Evolutionary conservation across 495 filamentous ascomycete species (phyloP), one percentile per base, ranked within the genome.

Genomic region (Cercophora sp.): DNA sequence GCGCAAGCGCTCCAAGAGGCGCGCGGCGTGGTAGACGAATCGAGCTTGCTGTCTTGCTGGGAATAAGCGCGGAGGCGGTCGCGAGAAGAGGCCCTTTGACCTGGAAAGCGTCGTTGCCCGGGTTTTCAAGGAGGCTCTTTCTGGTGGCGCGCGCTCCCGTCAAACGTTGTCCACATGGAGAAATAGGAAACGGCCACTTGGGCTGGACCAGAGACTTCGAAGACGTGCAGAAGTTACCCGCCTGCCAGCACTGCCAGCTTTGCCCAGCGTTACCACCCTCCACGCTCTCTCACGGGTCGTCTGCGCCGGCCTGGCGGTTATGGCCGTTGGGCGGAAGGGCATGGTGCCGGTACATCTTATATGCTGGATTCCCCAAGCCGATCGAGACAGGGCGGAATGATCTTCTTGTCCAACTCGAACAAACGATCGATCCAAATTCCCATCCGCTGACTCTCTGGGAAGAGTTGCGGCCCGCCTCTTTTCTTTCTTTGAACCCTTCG

Each of bases 1-100:
- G 41, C 23, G 52, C 51, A 65, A 61, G 57, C 62, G 64, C 62
- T 53, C 64, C 45, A 41, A 58, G 54, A 65, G 57, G 59, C 64
- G 64, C 64, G 59, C 55, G 46, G 39, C n/a, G 53, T 52, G 52
- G 52, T 53, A 27, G 49, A 36, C 32, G 32, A 34, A 45, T 52
- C 40, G 22, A 40, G 22, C n/a, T 23, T 43, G 8, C 49, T 45
- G 58, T 44, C 56, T 27, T 41, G n/a, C 26, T 35, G n/a, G 25
- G 15, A 40, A 48, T 48, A 48, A 48, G 36, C 48, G 48, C 35
- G 29, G 31, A 26, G 36, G 16, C n/a, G 35, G 44, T 23, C 25
- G 44, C 34, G 8, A 22, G 29, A n/a, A 36, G 31, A 47, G 41
- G 25, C 39, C 41, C 32, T 40, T 25, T 4, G 27, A n/a, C n/a